phyloP scores from a whole-genome alignment of 306 rosid genomes.

The Trichosanthes cucumerina region DNA sequence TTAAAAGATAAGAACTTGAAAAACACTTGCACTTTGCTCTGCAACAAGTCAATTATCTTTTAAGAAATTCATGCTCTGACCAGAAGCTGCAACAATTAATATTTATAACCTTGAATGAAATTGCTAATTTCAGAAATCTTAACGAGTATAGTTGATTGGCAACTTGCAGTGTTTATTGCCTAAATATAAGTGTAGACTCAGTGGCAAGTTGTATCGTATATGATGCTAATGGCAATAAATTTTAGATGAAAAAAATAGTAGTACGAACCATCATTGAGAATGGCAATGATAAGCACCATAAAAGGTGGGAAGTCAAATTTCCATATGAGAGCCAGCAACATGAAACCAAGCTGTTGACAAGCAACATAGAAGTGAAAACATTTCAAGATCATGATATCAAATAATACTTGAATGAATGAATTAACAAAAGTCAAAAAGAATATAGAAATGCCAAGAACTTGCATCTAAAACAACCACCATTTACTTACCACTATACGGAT shows the following conservation, averaged over 20 bases:
- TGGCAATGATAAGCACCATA: slow-evolving; percentile 96
- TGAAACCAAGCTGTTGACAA: slow-evolving; percentile 84
- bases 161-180: background rate
- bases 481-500: slow-evolving; percentile 90
- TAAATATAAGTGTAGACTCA: background rate
- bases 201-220: background rate
- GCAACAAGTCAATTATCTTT: background rate
- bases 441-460: slow-evolving; percentile 16
- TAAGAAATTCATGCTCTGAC: background rate
- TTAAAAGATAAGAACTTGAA: background rate
- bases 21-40: background rate
- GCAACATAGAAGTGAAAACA: slow-evolving; percentile 2
- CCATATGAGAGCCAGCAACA: slow-evolving; percentile 96
- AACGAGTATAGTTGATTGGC: background rate
- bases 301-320: slow-evolving; percentile 94
- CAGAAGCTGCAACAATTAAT: background rate
- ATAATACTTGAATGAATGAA: background rate
- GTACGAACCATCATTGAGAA: slow-evolving; percentile 86
- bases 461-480: slow-evolving; percentile 14
- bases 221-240: background rate
- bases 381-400: slow-evolving; percentile 7
- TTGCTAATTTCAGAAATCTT: background rate
- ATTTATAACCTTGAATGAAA: background rate
- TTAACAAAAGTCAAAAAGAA: background rate
- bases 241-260: background rate